Evolutionary conservation across 495 filamentous ascomycete genomes (phyloP).

Genomic region (Clohesyomyces aquaticus): DNA sequence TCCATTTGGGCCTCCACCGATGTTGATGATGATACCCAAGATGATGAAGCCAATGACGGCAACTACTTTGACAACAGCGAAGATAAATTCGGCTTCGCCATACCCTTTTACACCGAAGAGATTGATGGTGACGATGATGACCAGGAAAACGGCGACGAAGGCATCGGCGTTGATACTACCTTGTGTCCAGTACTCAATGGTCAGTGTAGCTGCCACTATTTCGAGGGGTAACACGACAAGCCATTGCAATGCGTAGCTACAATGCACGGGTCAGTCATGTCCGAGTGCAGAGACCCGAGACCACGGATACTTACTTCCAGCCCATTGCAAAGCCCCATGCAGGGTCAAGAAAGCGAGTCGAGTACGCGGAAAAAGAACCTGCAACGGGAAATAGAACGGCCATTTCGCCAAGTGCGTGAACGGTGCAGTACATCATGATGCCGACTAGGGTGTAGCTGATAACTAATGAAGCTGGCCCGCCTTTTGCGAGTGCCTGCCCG

Average conservation of each 20-base stretch:
- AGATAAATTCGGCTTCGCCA: conserved; percentile 51
- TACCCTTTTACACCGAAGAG: conserved; percentile 50
- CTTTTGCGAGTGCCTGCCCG: conserved; percentile 72
- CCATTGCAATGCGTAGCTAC: conserved; percentile 92
- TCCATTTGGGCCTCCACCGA: conserved; percentile 71
- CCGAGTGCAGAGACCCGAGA: conserved; percentile 8
- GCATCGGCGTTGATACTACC: conserved; percentile 66
- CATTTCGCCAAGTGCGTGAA: conserved; percentile 90
- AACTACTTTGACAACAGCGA: conserved; percentile 66
- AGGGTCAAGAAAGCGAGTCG: conserved; percentile 88
- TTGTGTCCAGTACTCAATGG: conserved; percentile 80
- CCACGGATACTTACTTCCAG: conserved; percentile 69
- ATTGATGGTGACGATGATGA: conserved; percentile 46
- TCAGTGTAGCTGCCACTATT: conserved; percentile 87
- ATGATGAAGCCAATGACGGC: conserved; percentile 64
- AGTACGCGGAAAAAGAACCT: conserved; percentile 90
- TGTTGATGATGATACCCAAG: conserved; percentile 46
- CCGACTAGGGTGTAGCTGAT: conserved; percentile 84
- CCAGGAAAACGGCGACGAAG: conserved; percentile 67
- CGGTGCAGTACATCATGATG: conserved; percentile 86
- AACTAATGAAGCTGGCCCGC: conserved; percentile 83
- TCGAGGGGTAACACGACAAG: conserved; percentile 85
- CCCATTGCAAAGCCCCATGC: conserved; percentile 99
- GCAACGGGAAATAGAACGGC: conserved; percentile 89
- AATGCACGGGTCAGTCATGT: conserved; percentile 33